Evolutionary conservation across 2,329 filamentous ascomycete species (phyloP).

Genomic region (Chaetomiaceae sp.): DNA sequence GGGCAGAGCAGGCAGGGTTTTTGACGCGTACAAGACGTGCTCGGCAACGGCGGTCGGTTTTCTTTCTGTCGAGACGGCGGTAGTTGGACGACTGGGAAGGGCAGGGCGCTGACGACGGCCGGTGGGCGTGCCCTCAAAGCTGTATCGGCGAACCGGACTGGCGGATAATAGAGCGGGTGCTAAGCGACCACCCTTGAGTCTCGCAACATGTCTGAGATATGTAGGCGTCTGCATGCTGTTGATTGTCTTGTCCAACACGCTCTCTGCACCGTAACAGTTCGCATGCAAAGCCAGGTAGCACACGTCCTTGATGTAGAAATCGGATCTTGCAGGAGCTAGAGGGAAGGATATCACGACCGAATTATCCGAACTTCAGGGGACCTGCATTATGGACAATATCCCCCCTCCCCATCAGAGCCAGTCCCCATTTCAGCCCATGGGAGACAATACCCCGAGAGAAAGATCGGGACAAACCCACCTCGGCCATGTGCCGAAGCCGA

Average conservation of each 20-base stretch:
- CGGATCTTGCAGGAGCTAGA: too few relatives aligned
- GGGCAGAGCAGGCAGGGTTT: not conserved
- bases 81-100: not conserved
- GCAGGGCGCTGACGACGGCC: not conserved
- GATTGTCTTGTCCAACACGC: too few relatives aligned
- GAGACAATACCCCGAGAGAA: too few relatives aligned
- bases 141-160: not conserved
- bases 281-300: too few relatives aligned
- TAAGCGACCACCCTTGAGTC: not conserved
- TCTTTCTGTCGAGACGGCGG: conserved; percentile 1
- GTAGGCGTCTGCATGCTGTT: not conserved
- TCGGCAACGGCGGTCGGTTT: conserved; percentile 3
- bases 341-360: too few relatives aligned
- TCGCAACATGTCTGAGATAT: not conserved
- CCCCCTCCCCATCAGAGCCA: too few relatives aligned
- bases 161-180: not conserved
- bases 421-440: too few relatives aligned
- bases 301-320: too few relatives aligned
- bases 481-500: not conserved
- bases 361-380: too few relatives aligned
- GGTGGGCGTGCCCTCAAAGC: not conserved
- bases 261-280: too few relatives aligned
- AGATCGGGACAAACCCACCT: not conserved
- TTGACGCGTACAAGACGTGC: conserved; percentile 7
- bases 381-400: too few relatives aligned